These are phyloP conservation scores for Lathyrus oleraceus DNA, from an alignment of 306 rosid species.

Conservation along the genomic window DNA sequence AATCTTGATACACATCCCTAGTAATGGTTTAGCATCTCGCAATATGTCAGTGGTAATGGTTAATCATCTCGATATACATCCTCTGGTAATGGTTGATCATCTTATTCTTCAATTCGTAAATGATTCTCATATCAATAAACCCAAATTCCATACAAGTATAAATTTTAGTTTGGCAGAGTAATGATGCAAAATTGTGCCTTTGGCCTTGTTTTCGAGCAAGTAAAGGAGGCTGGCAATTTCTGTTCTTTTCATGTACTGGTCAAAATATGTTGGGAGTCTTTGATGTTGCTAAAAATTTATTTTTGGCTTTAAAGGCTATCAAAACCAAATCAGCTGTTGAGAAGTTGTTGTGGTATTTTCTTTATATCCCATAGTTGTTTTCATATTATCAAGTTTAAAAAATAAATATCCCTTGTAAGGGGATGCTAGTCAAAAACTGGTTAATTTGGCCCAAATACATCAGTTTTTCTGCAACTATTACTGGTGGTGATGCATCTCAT, in stretches of 20 bases:
- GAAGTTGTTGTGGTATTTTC: slow-evolving; percentile 75
- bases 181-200: slow-evolving; percentile 53
- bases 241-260: slow-evolving; percentile 78
- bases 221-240: slow-evolving; percentile 75
- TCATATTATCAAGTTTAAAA: no score
- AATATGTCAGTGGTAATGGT: slow-evolving; percentile 39
- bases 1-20: slow-evolving; percentile 29
- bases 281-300: slow-evolving; percentile 62
- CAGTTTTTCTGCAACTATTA: no score
- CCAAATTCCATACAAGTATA: slow-evolving; percentile 53
- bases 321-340: slow-evolving; percentile 64
- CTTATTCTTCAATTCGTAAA: slow-evolving; percentile 46
- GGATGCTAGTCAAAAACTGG: no score
- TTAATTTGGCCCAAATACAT: no score
- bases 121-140: slow-evolving; percentile 45
- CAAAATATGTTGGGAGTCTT: slow-evolving; percentile 78
- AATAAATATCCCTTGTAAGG: no score
- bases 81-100: slow-evolving; percentile 69
- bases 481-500: no score
- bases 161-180: slow-evolving; percentile 69
- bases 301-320: slow-evolving; percentile 69
- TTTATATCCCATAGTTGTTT: slow-evolving; percentile 51
- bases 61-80: no score
- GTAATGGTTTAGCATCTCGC: slow-evolving; percentile 28
- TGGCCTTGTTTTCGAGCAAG: slow-evolving; percentile 70